Conservation (phyloP, 192 early-diverging fungal species). For the Gryganskiella cystojenkinii region DNA sequence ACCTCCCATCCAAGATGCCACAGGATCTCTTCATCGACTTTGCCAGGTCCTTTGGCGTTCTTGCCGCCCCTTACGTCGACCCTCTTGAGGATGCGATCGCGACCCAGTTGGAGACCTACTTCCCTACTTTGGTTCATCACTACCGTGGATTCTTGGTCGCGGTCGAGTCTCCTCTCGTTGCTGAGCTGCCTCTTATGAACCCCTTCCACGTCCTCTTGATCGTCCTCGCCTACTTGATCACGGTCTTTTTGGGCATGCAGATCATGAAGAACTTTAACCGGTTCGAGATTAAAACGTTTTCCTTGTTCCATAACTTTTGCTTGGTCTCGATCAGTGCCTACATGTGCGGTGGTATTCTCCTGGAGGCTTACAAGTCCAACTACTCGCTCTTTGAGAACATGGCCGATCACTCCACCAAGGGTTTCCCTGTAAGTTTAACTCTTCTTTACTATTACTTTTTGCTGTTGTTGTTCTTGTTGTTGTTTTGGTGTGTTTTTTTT, state of each 20-base stretch:
- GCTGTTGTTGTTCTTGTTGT: not conserved
- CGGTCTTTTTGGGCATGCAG: constrained; percentile 58
- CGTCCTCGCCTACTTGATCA: constrained; percentile 55
- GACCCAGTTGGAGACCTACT: constrained; percentile 31
- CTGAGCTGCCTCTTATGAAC: constrained; percentile 70
- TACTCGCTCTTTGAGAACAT: constrained; percentile 65
- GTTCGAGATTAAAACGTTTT: constrained; percentile 61
- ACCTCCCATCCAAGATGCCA: constrained; percentile 27
- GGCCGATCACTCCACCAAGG: constrained; percentile 58
- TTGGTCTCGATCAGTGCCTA: constrained; percentile 65
- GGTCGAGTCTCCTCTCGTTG: constrained; percentile 44
- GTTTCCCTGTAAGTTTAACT: constrained; percentile 52
- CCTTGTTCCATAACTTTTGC: constrained; percentile 65
- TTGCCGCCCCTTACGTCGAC: constrained; percentile 46
- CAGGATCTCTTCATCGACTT: constrained; percentile 50
- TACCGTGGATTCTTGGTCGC: constrained; percentile 31
- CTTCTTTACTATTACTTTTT: constrained; percentile 7
- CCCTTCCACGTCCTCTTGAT: constrained; percentile 68
- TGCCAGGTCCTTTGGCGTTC: constrained; percentile 38
- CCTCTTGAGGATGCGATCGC: constrained; percentile 35
- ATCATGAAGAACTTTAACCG: constrained; percentile 61
- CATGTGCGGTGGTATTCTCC: constrained; percentile 63
- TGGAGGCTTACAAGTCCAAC: constrained; percentile 56
- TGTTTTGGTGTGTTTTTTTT: not conserved
- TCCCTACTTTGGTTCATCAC: constrained; percentile 36